These are phyloP conservation scores for Paramecium sonneborni DNA, from an alignment of 73 alveolate genomes.

Conservation along the genomic window DNA sequence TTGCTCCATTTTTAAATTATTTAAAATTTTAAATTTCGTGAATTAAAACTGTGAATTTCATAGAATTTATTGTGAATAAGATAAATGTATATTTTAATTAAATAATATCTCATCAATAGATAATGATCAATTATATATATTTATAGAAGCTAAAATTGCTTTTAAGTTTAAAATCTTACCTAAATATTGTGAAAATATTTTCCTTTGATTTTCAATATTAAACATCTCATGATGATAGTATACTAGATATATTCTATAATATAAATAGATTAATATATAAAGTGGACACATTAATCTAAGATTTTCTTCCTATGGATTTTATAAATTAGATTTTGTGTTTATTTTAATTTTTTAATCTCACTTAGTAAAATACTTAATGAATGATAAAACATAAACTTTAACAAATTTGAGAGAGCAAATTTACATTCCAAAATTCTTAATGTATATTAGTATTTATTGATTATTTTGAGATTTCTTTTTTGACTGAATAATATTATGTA, in stretches of 20 bases:
- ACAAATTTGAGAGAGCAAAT: background rate
- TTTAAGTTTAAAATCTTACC: slow-evolving; percentile 71
- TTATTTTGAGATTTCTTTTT: background rate
- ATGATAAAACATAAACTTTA: background rate
- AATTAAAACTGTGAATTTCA: background rate
- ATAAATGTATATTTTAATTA: background rate
- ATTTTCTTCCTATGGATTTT: background rate
- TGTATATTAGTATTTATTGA: no score
- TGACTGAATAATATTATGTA: background rate
- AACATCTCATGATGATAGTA: slow-evolving; percentile 30
- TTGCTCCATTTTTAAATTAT: slow-evolving; percentile 56
- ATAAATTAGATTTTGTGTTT: background rate
- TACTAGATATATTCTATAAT: background rate
- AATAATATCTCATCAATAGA: background rate
- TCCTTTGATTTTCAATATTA: slow-evolving; percentile 72
- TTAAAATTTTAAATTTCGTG: slow-evolving; percentile 15
- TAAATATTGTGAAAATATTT: slow-evolving; percentile 69
- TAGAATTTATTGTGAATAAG: background rate
- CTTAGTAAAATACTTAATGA: background rate
- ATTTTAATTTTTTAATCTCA: background rate
- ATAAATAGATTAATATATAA: background rate
- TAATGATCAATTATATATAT: background rate
- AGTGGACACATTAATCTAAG: background rate
- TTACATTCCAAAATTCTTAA: no score
- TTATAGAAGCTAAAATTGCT: background rate